These are phyloP conservation scores for Stromatinia cepivora DNA, from an alignment of 2,329 filamentous ascomycete genomes.

Conservation along the genomic window DNA sequence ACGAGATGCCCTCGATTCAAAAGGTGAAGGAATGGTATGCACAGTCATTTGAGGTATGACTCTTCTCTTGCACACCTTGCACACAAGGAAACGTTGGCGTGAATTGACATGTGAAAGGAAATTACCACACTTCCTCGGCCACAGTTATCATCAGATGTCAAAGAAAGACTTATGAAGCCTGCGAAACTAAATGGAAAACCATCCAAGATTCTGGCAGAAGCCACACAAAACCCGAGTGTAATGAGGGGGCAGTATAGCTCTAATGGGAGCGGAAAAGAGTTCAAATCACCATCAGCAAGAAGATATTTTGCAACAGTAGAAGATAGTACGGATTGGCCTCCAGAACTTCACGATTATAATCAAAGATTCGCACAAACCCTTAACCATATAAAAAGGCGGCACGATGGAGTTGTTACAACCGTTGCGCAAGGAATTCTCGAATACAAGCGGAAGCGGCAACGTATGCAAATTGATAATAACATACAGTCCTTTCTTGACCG, in stretches of 20 bases:
- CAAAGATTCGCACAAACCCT: conserved; percentile 84
- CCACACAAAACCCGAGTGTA: conserved; percentile 88
- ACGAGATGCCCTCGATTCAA: conserved; percentile 95
- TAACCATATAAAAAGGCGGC: conserved; percentile 90
- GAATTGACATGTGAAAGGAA: conserved; percentile 60
- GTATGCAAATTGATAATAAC: conserved; percentile 97
- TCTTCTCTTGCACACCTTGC: conserved; percentile 1
- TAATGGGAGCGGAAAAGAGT: conserved; percentile 49
- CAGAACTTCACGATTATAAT: conserved; percentile 93
- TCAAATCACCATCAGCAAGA: conserved; percentile 56
- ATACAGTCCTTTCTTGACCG: conserved; percentile 97
- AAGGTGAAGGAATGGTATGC: conserved; percentile 98
- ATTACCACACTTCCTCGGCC: conserved; percentile 85
- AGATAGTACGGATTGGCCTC: conserved; percentile 85
- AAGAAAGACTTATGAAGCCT: conserved; percentile 74
- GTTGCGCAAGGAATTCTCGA: conserved; percentile 97
- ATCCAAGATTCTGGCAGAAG: conserved; percentile 72
- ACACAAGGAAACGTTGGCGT: conserved; percentile 13
- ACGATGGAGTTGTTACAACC: conserved; percentile 96
- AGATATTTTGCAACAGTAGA: conserved; percentile 93
- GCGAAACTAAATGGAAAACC: conserved; percentile 54
- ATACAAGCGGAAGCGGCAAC: conserved; percentile 93
- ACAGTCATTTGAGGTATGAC: conserved; percentile 91
- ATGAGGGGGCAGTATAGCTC: conserved; percentile 77
- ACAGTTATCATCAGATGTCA: conserved; percentile 70